Percentiles rank a stretch among this genome's conserved stretches.
Evolutionary conservation across 148 eudicot genomes (phyloP).

Genomic region (Heliamphora exappendiculata): DNA sequence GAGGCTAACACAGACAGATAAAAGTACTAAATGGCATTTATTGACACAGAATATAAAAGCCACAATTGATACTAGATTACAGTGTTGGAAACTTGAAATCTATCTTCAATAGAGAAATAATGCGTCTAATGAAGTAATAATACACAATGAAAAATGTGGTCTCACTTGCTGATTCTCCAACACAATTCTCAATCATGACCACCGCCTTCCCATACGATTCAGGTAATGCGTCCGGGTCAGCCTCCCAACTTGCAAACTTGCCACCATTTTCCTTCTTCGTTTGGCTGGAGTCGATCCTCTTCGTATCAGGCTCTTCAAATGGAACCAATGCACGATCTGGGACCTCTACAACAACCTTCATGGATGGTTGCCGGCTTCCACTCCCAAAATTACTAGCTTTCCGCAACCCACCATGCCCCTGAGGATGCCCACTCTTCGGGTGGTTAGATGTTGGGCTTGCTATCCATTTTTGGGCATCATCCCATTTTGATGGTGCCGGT

Average conservation of each 20-base stretch:
- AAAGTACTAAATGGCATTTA: not conserved
- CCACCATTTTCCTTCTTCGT: slow-evolving; percentile 27
- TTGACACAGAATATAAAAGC: not conserved
- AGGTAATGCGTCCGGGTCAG: slow-evolving; percentile 27
- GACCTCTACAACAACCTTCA: slow-evolving; percentile 49
- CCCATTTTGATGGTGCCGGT: slow-evolving; percentile 81
- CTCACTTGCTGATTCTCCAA: slow-evolving; percentile 44
- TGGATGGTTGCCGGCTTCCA: slow-evolving; percentile 41
- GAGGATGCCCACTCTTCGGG: slow-evolving; percentile 30
- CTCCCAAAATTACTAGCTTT: slow-evolving; percentile 31
- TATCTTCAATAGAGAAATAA: not conserved
- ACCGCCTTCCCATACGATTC: slow-evolving; percentile 33
- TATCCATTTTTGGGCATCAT: slow-evolving; percentile 83
- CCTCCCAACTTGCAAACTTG: slow-evolving; percentile 41
- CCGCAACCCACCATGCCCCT: slow-evolving; percentile 22
- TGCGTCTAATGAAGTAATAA: not conserved
- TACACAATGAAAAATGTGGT: not conserved
- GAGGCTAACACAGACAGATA: not conserved
- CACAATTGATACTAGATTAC: not conserved
- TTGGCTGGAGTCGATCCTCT: slow-evolving; percentile 42
- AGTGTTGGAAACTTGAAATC: slow-evolving; percentile 1
- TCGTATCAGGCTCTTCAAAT: slow-evolving; percentile 63
- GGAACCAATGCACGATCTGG: slow-evolving; percentile 43
- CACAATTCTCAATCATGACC: slow-evolving; percentile 31
- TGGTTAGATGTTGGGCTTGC: slow-evolving; percentile 57